Base-by-base conservation (phyloP, 441 rosid species). In the Metrosideros polymorpha region DNA sequence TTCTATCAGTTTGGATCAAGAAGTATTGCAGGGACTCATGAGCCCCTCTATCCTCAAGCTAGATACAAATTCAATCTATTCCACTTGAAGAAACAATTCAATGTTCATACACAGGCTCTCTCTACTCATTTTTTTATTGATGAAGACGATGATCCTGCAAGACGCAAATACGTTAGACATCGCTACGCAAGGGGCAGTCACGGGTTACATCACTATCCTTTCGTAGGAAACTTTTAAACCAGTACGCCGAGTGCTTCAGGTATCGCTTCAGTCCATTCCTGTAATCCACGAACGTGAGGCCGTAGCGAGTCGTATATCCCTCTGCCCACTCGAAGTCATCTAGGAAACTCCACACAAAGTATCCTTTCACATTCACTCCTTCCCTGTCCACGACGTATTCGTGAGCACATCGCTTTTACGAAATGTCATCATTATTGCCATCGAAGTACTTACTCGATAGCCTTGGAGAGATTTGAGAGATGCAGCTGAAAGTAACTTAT, bases 241-340 rank as follows among this genome's bases (percentile, higher is more conserved):
- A 92, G 52, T 83, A 27, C 14, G 92, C 90, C 1, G 93, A 92
- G 57, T 89, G 87, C 87, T 90, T 91, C 43, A 24, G 89, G 47
- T 89, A 83, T 87, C 93, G 86, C 85, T 84, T 89, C 55, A 87
- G 85, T 10, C 90, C 89, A 30, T 88, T 57, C 43, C 57, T n/a
- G 43, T 43, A 89, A 61, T 92, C 92, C 45, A 92, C 88, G 63
- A 86, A 87, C 76, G 54, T 52, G 61, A 92, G 83, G 19, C 93
- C 93, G 42, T 82, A 92, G 27, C 91, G 85, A n/a, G 18, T 27
- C 5, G 89, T 86, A 51, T 91, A 90, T 32, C 93, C 93, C 5
- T 49, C 82, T 18, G 42, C 63, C 93, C 92, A 91, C 85, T 91
- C 91, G 76, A 91, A 92, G 86, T 91, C 86, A 82, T 92, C 92